Evolutionary conservation across 208 protist species (phyloP).

Genomic region (Trypanosoma congolense): DNA sequence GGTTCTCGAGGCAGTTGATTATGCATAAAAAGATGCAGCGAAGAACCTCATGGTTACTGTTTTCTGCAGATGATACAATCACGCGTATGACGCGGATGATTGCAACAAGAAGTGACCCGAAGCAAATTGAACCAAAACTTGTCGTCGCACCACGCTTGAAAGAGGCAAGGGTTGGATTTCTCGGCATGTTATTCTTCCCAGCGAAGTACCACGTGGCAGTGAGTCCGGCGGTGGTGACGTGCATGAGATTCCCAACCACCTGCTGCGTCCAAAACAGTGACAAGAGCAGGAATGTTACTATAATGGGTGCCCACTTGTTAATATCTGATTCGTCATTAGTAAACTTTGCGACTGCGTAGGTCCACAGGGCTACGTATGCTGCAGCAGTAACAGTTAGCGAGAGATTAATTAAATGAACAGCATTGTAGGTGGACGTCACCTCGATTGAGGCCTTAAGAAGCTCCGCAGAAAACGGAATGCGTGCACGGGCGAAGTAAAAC

Average conservation of each 20-base stretch:
- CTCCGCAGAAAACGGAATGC: conserved; percentile 75
- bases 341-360: conserved; percentile 33
- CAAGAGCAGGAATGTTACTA: conserved; percentile 47
- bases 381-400: conserved; percentile 19
- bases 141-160: conserved; percentile 67
- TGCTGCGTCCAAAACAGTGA: conserved; percentile 53
- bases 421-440: conserved; percentile 50
- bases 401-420: conserved; percentile 47
- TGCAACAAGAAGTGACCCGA: conserved; percentile 80
- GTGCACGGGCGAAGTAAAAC: conserved; percentile 45
- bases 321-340: conserved; percentile 21
- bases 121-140: conserved; percentile 85
- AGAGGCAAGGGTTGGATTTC: conserved; percentile 41
- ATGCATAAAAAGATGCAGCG: conserved; percentile 47
- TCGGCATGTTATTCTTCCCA: conserved; percentile 47
- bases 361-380: conserved; percentile 57
- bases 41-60: conserved; percentile 37
- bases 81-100: conserved; percentile 49
- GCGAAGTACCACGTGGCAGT: conserved; percentile 88
- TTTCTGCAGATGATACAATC: conserved; percentile 4
- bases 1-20: conserved; percentile 43
- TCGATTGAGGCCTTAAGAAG: conserved; percentile 42
- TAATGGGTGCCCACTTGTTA: conserved; percentile 33
- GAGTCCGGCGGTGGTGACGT: conserved; percentile 70
- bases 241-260: conserved; percentile 55